Conservation (phyloP, 2,329 filamentous ascomycete genomes). For the Xylariaceae sp. region DNA sequence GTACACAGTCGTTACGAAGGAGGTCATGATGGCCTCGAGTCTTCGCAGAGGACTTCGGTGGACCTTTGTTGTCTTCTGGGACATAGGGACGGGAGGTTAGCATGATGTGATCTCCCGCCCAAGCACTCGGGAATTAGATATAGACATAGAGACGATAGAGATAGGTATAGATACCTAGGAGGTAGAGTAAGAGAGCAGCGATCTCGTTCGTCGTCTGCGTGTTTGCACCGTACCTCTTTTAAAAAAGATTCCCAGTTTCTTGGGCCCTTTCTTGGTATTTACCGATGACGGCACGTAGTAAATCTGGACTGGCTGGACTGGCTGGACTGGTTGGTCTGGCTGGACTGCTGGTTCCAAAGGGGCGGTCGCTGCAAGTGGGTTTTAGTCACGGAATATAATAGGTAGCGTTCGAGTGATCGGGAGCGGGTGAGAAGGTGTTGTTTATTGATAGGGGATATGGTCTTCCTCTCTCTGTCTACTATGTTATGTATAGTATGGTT, state of each 20-base stretch:
- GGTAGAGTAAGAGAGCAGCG: no score
- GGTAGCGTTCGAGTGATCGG: conserved; percentile 4
- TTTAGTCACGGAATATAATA: not conserved
- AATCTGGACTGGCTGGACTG: no score
- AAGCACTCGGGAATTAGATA: not conserved
- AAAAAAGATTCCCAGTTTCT: no score
- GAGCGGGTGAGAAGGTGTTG: conserved; percentile 1
- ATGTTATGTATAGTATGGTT: no score
- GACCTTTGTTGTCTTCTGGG: conserved; percentile 17
- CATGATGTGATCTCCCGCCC: conserved; percentile 11
- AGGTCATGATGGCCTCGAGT: conserved; percentile 53
- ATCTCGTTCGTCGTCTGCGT: not conserved
- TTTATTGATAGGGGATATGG: conserved; percentile 12
- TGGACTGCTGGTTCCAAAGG: not conserved
- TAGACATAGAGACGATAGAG: no score
- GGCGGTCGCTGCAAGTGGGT: not conserved
- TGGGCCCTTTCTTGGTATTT: not conserved
- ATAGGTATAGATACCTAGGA: no score
- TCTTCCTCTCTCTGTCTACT: not conserved
- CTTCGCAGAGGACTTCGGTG: conserved; percentile 17
- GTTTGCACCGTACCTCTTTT: no score
- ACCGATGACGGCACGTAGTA: not conserved
- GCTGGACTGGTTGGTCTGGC: no score
- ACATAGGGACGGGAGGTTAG: conserved; percentile 25
- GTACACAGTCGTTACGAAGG: conserved; percentile 66